These are phyloP conservation scores for Cryptococcus sp. DNA, from an alignment of 1,284 basidiomycete genomes.

Conservation along the genomic window DNA sequence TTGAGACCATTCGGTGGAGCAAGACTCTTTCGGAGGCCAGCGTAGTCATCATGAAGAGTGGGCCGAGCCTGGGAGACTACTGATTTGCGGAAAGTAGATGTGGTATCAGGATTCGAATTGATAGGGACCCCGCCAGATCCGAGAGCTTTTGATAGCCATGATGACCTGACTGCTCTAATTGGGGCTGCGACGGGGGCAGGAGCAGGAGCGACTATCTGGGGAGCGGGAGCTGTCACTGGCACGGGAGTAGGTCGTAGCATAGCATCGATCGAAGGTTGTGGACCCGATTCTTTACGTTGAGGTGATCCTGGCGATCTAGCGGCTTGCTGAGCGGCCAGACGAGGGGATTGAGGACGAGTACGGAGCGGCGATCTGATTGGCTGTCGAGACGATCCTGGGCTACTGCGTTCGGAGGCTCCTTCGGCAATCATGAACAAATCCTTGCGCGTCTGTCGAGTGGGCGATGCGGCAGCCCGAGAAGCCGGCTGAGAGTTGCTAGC, in stretches of 20 bases:
- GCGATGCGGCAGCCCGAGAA: background rate
- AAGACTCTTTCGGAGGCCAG: slow-evolving; percentile 26
- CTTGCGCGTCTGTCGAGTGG: background rate
- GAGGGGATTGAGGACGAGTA: background rate
- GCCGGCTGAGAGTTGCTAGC: background rate
- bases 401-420: background rate
- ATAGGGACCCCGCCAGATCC: slow-evolving; percentile 28
- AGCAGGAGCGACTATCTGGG: background rate
- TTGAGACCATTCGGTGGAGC: slow-evolving; percentile 28
- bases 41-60: slow-evolving; percentile 11
- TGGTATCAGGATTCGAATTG: background rate
- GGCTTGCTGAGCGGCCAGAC: background rate
- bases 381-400: background rate
- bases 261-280: slow-evolving; percentile 5
- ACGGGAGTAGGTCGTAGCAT: slow-evolving; percentile 2
- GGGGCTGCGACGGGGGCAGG: slow-evolving; percentile 9
- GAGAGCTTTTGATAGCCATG: slow-evolving; percentile 44
- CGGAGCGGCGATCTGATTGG: background rate
- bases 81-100: slow-evolving; percentile 10
- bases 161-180: slow-evolving; percentile 36
- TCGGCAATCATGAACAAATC: slow-evolving; percentile 15
- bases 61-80: slow-evolving; percentile 8
- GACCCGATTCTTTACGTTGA: background rate
- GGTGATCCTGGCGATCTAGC: background rate
- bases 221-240: background rate